Conservation (phyloP, 768 basidiomycete genomes). For the Trametes cubensis region DNA sequence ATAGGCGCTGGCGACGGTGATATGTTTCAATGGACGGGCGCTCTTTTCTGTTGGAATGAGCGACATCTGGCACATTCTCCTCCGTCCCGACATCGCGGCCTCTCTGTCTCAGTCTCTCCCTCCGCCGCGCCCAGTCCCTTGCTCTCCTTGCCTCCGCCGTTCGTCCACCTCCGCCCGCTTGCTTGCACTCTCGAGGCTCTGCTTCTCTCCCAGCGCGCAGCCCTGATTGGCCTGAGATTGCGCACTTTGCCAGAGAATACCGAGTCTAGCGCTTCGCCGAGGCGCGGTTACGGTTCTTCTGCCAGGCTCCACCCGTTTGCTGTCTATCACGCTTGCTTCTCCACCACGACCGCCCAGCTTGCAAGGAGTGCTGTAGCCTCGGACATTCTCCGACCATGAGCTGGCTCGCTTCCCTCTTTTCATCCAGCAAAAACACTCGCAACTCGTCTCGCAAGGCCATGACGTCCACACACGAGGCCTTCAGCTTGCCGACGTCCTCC, state of each 20-base stretch:
- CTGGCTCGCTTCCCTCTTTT: conserved; percentile 73
- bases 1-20: conserved; percentile 13
- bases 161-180: background rate
- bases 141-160: background rate
- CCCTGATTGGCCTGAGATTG: conserved; percentile 11
- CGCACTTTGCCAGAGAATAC: conserved; percentile 3
- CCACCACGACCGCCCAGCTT: conserved; percentile 7
- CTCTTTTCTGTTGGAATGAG: background rate
- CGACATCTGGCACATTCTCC: conserved; percentile 14
- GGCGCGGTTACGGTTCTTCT: conserved; percentile 13
- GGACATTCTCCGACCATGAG: conserved; percentile 49
- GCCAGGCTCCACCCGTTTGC: conserved; percentile 23
- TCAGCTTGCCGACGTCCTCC: conserved; percentile 79
- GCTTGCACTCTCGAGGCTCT: background rate
- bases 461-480: conserved; percentile 83
- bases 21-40: conserved; percentile 17
- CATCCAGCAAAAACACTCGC: conserved; percentile 46
- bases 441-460: conserved; percentile 57
- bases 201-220: conserved; percentile 1
- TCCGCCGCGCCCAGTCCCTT: background rate
- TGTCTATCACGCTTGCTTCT: conserved; percentile 16
- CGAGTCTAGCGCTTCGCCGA: conserved; percentile 21
- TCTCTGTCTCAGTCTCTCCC: background rate
- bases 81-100: background rate
- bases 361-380: background rate